These are phyloP conservation scores for Brassica rapa DNA, from an alignment of 345 rosid genomes.

Conservation along the genomic window DNA sequence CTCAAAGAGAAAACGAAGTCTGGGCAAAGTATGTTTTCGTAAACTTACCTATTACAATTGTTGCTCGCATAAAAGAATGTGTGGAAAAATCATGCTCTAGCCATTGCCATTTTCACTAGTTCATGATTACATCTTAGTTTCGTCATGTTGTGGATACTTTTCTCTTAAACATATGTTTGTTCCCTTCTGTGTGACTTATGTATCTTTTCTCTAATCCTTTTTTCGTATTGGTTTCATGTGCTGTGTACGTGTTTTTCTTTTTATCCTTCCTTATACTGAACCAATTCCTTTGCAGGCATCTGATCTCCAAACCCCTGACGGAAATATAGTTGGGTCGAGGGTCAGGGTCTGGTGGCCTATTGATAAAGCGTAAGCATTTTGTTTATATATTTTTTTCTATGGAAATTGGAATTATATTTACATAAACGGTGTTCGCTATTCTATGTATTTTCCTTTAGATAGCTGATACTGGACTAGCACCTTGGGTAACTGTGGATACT, in stretches of 20 bases:
- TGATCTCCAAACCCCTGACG: slow-evolving; percentile 48
- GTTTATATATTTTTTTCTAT: not conserved
- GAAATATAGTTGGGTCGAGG: slow-evolving; percentile 66
- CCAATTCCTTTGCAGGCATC: slow-evolving; percentile 54
- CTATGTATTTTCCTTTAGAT: slow-evolving; percentile 4
- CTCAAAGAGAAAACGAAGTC: slow-evolving; percentile 61
- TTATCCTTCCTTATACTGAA: slow-evolving; percentile 21
- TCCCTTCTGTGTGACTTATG: not conserved
- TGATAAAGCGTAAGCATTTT: slow-evolving; percentile 57
- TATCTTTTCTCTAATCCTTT: not conserved
- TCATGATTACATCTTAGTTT: slow-evolving; percentile 5
- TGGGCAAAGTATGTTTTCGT: slow-evolving; percentile 49
- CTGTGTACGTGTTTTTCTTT: not conserved
- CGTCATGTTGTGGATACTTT: not conserved
- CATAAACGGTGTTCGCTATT: not conserved
- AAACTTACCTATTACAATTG: not conserved
- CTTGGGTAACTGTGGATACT: slow-evolving; percentile 7
- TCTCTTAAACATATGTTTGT: too few species aligned
- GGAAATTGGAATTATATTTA: slow-evolving; percentile 7
- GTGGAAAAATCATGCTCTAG: not conserved
- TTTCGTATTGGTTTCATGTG: not conserved
- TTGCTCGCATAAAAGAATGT: slow-evolving; percentile 9
- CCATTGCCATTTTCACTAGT: slow-evolving; percentile 24
- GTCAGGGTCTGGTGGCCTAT: slow-evolving; percentile 96
- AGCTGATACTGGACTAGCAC: slow-evolving; percentile 20